Evolutionary conservation across 1,284 basidiomycete species (phyloP).

Genomic region (Papiliotrema terrestris): DNA sequence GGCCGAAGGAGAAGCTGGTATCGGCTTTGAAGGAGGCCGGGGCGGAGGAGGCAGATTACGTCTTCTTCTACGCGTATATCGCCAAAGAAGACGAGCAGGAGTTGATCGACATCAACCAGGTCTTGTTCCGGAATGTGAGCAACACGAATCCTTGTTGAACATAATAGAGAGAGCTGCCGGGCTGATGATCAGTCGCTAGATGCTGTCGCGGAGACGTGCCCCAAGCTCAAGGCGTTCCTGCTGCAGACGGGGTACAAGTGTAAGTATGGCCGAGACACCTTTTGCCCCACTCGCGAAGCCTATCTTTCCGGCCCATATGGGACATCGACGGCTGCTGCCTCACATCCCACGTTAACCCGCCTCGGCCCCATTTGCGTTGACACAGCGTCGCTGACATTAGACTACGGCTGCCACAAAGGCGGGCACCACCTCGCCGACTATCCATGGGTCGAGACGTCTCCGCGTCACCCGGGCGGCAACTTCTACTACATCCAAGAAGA

Average conservation of each 20-base stretch:
- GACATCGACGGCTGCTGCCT: no score
- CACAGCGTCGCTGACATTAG: neutral
- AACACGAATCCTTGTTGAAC: no score
- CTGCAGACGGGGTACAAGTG: constrained; percentile 3
- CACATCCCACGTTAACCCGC: no score
- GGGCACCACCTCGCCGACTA: neutral
- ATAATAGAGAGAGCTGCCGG: neutral
- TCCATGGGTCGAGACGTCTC: neutral
- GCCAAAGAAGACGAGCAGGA: constrained; percentile 1
- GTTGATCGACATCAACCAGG: neutral
- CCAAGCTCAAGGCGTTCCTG: neutral
- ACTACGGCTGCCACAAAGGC: neutral
- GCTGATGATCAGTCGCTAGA: neutral
- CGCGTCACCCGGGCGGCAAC: neutral
- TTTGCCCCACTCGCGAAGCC: no score
- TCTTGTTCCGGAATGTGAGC: constrained; percentile 1
- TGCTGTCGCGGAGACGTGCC: neutral
- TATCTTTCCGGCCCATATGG: no score
- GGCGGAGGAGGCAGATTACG: neutral
- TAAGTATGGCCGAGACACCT: neutral
- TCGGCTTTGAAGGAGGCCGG: constrained; percentile 1
- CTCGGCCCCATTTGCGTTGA: no score
- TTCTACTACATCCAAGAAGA: constrained; percentile 3
- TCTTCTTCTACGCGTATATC: constrained; percentile 3
- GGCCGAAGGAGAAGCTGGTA: neutral